A percentile compares a stretch with the other conserved stretches of the same genome.
These are phyloP conservation scores for Voacanga thouarsii DNA, from an alignment of 257 asterid genomes.

Conservation along the genomic window DNA sequence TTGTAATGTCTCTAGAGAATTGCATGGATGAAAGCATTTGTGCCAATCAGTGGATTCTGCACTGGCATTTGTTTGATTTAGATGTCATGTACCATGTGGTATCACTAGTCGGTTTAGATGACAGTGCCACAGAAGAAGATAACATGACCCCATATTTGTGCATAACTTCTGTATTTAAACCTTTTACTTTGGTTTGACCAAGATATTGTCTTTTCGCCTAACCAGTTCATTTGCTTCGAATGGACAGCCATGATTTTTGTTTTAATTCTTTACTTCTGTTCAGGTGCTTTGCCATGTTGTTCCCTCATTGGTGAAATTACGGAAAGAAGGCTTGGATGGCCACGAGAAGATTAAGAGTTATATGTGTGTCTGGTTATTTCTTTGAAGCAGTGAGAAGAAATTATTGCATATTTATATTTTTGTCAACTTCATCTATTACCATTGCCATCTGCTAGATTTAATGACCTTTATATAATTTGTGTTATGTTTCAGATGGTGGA, in stretches of 20 bases:
- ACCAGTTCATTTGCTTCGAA: neutral
- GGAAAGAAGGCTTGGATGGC: slow-evolving; percentile 99
- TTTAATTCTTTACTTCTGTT: slow-evolving; percentile 1
- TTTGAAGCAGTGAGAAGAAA: slow-evolving; percentile 72
- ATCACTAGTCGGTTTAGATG: neutral
- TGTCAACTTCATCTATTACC: slow-evolving; percentile 11
- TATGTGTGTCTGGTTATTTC: slow-evolving; percentile 90
- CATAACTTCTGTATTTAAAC: neutral
- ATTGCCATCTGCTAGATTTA: neutral
- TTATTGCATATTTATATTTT: slow-evolving; percentile 28
- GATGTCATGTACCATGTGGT: no score
- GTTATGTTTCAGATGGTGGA: slow-evolving; percentile 87
- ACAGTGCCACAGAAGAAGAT: neutral
- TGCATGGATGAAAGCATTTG: neutral
- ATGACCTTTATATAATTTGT: slow-evolving; percentile 26
- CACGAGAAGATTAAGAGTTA: slow-evolving; percentile 99
- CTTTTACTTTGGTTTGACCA: neutral
- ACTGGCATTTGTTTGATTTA: neutral
- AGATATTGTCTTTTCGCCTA: neutral
- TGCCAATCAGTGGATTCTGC: neutral
- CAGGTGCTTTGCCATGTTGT: slow-evolving; percentile 86
- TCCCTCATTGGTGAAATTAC: slow-evolving; percentile 92
- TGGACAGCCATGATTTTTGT: neutral
- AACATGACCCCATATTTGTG: neutral
- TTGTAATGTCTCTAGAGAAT: neutral